Percentiles rank a stretch among this genome's conserved stretches.
phyloP scores from a whole-genome alignment of 805 yeast genomes.

The Candida sanyiensis region DNA sequence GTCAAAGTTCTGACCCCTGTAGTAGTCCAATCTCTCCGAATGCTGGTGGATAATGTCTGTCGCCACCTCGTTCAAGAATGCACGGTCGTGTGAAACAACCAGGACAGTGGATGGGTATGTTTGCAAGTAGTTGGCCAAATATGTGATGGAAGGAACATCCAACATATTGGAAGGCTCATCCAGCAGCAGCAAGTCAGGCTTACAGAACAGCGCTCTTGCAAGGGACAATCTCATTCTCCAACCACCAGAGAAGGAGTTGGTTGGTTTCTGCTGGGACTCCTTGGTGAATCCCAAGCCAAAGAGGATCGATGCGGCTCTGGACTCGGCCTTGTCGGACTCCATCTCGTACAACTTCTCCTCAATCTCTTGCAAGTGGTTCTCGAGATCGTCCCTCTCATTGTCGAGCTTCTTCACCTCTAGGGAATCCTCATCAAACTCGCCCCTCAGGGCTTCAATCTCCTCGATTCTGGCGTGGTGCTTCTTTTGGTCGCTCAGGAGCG shows the following conservation, averaged over 20 bases:
- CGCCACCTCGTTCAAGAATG: constrained; percentile 95
- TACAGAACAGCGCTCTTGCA: constrained; percentile 96
- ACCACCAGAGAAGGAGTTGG: constrained; percentile 97
- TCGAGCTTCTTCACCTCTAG: constrained; percentile 74
- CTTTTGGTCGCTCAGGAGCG: constrained; percentile 67
- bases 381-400: constrained; percentile 85
- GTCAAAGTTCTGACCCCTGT: constrained; percentile 91
- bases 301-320: constrained; percentile 90
- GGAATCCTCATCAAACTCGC: constrained; percentile 70
- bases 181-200: constrained; percentile 85
- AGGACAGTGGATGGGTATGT: constrained; percentile 87
- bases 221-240: constrained; percentile 99
- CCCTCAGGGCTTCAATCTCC: constrained; percentile 66
- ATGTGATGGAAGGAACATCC: constrained; percentile 98
- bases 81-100: constrained; percentile 96
- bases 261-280: constrained; percentile 76
- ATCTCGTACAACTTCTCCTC: constrained; percentile 81
- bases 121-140: constrained; percentile 82
- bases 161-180: constrained; percentile 99
- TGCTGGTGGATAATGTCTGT: constrained; percentile 98
- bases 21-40: constrained; percentile 93
- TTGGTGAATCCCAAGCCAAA: constrained; percentile 90
- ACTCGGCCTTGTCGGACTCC: constrained; percentile 97
- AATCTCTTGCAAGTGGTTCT: constrained; percentile 68
- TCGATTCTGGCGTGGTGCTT: constrained; percentile 67